Conservation (phyloP, 140 eudicot species). For the Senecio squalidus region DNA sequence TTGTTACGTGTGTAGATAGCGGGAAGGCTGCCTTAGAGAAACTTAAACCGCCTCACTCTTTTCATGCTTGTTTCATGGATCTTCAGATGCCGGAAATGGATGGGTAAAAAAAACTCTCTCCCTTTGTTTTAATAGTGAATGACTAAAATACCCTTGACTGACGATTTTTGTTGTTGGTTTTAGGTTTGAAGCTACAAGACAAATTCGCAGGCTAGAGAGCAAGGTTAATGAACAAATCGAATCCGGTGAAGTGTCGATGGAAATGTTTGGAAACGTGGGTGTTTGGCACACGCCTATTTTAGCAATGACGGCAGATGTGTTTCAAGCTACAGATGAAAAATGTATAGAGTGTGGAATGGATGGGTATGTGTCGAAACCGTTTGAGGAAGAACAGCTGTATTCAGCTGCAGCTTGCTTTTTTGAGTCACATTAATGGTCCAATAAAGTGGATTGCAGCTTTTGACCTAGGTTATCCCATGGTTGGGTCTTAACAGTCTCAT, state of each 20-base stretch:
- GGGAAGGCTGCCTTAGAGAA: slow-evolving; percentile 55
- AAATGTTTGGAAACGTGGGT: slow-evolving; percentile 23
- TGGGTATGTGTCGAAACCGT: slow-evolving; percentile 83
- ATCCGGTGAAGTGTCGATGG: slow-evolving; percentile 37
- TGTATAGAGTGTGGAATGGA: slow-evolving; percentile 92
- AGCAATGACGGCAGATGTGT: slow-evolving; percentile 97
- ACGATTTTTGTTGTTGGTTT: slow-evolving; percentile 10
- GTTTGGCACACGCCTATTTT: slow-evolving; percentile 85
- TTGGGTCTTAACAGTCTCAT: slow-evolving; percentile 15
- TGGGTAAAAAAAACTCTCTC: slow-evolving; percentile 48
- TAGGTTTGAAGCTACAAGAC: slow-evolving; percentile 88
- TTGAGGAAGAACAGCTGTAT: slow-evolving; percentile 71
- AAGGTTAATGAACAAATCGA: slow-evolving; percentile 34
- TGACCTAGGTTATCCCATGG: slow-evolving; percentile 16
- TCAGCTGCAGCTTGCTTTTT: slow-evolving; percentile 74
- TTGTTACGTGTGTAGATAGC: slow-evolving; percentile 65
- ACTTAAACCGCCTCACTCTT: slow-evolving; percentile 74
- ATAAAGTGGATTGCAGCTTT: slow-evolving; percentile 12
- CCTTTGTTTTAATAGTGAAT: slow-evolving; percentile 2
- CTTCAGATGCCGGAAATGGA: slow-evolving; percentile 99
- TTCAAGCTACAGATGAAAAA: slow-evolving; percentile 68
- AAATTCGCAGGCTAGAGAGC: slow-evolving; percentile 52
- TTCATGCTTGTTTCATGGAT: slow-evolving; percentile 98
- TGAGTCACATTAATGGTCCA: slow-evolving; percentile 37
- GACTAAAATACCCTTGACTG: slow-evolving; percentile 11